Evolutionary conservation across 805 yeast genomes (phyloP).

Genomic region (Starmera caribaea): DNA sequence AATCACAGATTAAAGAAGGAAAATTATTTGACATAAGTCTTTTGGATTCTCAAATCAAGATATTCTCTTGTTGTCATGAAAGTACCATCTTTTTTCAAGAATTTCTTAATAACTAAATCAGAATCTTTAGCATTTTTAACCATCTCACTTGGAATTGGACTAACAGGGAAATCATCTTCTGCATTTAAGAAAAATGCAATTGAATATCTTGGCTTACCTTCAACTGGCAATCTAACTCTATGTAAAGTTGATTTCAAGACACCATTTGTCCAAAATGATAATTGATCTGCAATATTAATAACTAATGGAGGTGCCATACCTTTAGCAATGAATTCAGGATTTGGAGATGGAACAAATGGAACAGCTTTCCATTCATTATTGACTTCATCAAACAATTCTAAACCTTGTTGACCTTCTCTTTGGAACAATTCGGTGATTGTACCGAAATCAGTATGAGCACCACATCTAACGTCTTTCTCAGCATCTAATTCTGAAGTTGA

Average conservation of each 20-base stretch:
- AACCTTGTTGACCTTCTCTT: conserved; percentile 55
- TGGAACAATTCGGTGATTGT: conserved; percentile 62
- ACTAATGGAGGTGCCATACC: conserved; percentile 57
- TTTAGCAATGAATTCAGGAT: conserved; percentile 8
- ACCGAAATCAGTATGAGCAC: conserved; percentile 81
- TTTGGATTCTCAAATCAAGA: not conserved
- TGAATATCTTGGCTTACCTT: conserved; percentile 54
- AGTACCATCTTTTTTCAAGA: not conserved
- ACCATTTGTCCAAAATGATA: conserved; percentile 78
- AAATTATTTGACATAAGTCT: not conserved
- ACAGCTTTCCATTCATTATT: conserved; percentile 46
- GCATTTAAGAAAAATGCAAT: conserved; percentile 74
- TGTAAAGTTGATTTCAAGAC: conserved; percentile 62
- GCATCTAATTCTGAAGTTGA: conserved; percentile 8
- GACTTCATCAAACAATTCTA: conserved; percentile 26
- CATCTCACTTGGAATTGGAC: conserved; percentile 55
- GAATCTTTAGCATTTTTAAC: conserved; percentile 13
- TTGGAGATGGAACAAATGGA: conserved; percentile 42
- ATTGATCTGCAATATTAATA: conserved; percentile 65
- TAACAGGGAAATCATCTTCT: conserved; percentile 46
- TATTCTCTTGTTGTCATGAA: conserved; percentile 1
- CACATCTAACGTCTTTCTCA: conserved; percentile 47
- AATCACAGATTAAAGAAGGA: too few species aligned
- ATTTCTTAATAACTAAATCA: not conserved
- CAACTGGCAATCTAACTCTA: conserved; percentile 41